Conservation (phyloP, 2,329 filamentous ascomycete genomes). For the Ophiostoma piceae region DNA sequence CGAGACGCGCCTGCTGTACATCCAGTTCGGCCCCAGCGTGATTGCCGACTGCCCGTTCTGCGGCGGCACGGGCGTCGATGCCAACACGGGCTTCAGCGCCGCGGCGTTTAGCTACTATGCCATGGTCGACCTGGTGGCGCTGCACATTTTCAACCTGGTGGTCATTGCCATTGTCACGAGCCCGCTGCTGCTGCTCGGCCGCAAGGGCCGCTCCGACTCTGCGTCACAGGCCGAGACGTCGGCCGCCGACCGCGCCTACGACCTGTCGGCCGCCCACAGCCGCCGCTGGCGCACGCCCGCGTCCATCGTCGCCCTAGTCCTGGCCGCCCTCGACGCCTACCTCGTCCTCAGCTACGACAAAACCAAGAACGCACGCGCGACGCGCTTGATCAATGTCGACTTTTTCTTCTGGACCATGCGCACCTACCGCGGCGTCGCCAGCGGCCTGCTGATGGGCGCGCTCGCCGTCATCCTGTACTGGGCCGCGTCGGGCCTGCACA, state of each 20-base stretch:
- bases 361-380: slow-evolving; percentile 57
- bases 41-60: slow-evolving; percentile 79
- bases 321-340: slow-evolving; percentile 63
- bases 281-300: slow-evolving; percentile 61
- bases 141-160: slow-evolving; percentile 75
- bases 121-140: slow-evolving; percentile 63
- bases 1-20: slow-evolving; percentile 72
- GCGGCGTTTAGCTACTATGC: slow-evolving; percentile 55
- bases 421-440: slow-evolving; percentile 55
- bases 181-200: slow-evolving; percentile 53
- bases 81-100: slow-evolving; percentile 54
- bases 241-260: slow-evolving; percentile 21
- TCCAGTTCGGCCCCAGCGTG: slow-evolving; percentile 72
- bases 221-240: background rate
- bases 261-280: slow-evolving; percentile 17
- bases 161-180: slow-evolving; percentile 70
- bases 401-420: slow-evolving; percentile 67
- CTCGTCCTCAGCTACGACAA: slow-evolving; percentile 60
- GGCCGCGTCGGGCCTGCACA: slow-evolving; percentile 64
- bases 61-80: slow-evolving; percentile 32
- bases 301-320: slow-evolving; percentile 54
- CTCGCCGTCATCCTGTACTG: slow-evolving; percentile 67
- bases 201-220: slow-evolving; percentile 34
- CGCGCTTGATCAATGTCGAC: slow-evolving; percentile 59
- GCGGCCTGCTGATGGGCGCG: slow-evolving; percentile 59